Conservation (phyloP, 208 protist genomes). For the Crithidia sp. region DNA sequence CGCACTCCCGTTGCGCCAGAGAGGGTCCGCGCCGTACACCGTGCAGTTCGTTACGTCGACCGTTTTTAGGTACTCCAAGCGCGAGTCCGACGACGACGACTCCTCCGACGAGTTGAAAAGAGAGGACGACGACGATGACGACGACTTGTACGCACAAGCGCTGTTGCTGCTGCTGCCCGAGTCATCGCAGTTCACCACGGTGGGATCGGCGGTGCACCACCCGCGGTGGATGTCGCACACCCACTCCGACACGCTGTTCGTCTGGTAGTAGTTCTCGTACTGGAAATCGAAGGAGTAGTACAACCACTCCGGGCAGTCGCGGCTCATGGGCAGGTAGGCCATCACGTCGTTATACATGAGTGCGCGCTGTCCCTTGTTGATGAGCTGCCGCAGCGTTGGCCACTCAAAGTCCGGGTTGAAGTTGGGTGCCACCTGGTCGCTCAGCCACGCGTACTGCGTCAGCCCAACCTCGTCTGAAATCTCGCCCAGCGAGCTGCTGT, state of each 20-base stretch:
- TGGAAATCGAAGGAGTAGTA: conserved; percentile 45
- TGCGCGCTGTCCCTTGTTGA: conserved; percentile 31
- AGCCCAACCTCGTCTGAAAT: conserved; percentile 39
- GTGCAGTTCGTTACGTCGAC: conserved; percentile 42
- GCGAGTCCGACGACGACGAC: not conserved
- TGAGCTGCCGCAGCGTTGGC: conserved; percentile 39
- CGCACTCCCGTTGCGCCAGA: conserved; percentile 37
- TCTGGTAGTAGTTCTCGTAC: conserved; percentile 49
- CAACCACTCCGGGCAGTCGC: conserved; percentile 30
- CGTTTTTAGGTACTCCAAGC: not conserved
- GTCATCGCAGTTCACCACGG: not conserved
- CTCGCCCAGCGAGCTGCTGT: conserved; percentile 32
- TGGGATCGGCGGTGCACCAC: conserved; percentile 27
- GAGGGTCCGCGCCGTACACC: conserved; percentile 12
- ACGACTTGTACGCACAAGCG: not conserved
- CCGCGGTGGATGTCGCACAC: conserved; percentile 37
- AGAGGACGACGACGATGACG: conserved; percentile 8
- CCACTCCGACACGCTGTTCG: conserved; percentile 19
- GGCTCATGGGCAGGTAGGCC: not conserved
- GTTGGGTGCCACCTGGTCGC: conserved; percentile 32
- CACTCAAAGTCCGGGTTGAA: conserved; percentile 41
- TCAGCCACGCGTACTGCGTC: conserved; percentile 37
- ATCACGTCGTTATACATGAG: conserved; percentile 43
- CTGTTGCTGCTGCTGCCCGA: conserved; percentile 1
- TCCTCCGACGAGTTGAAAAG: not conserved